Base-by-base conservation (phyloP, 495 filamentous ascomycete genomes). In the Aspergillus wentii region DNA sequence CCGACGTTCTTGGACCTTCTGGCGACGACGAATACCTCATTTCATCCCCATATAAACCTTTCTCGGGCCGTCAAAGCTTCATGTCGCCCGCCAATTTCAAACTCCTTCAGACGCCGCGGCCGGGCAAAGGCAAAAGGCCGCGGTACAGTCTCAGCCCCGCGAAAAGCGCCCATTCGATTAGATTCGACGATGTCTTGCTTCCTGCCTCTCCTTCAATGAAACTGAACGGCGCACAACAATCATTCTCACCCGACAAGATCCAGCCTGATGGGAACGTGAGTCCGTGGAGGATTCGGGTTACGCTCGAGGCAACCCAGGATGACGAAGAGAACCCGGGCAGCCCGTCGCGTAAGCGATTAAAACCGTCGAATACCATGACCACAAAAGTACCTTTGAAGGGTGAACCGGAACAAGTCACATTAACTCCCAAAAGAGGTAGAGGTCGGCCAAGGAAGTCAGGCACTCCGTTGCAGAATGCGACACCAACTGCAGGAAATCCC, bases 271-370 rank as follows among this genome's bases (percentile, higher is more conserved):
- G 61, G 14, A 59, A 64, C 46, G 46, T 58, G 7, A 76, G 69
- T 41, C 76, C 76, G 28, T 80, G 76, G 76, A 69, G 71, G 41
- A 75, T 80, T 38, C 64, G 72, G 15, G 66, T 80, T 31, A 75
- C 75, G 3, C 64, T 80, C 18, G 69, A 80, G 59, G 76, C 76
- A 8, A 74, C 75, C 40, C 73, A 71, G 35, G 64, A 74, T 21
- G 64, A 68, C 17, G 61, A 63, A 15, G 49, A 49, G 17, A 58
- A 57, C 18, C 46, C 58, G 17, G 51, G 33, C 8, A 61, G 51
- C 19, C 58, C 56, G 11, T 43, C 62, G 38, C 59, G 44, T 27
- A 71, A 73, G 47, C 56, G 53, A 17, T 41, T 51, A 3, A 54
- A 59, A 20, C 53, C 56, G n/a, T 56, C 69, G 16, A 57, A 64